Evolutionary conservation across 1,139 yeast genomes (phyloP).

Genomic region (Debaryomyces psychrophilus): DNA sequence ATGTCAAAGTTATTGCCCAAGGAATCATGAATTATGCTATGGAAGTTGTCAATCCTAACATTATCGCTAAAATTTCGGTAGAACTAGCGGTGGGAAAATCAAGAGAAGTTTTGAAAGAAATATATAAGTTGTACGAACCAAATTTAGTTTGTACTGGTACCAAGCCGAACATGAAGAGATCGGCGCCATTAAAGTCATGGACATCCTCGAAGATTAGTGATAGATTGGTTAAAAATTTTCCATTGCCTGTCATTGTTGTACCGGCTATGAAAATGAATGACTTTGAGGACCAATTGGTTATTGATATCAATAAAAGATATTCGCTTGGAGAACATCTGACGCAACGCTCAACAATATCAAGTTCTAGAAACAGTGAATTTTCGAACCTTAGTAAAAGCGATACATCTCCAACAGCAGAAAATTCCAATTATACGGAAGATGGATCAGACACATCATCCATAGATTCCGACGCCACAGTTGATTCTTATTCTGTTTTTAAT

Average conservation of each 20-base stretch:
- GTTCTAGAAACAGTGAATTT: background rate
- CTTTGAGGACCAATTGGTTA: slow-evolving; percentile 47
- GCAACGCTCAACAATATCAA: background rate
- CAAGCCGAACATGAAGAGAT: slow-evolving; percentile 48
- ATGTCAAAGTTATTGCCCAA: slow-evolving; percentile 36
- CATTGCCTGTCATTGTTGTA: slow-evolving; percentile 69
- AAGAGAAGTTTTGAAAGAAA: slow-evolving; percentile 58
- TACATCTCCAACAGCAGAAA: background rate
- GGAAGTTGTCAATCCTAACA: slow-evolving; percentile 49
- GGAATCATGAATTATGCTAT: slow-evolving; percentile 52
- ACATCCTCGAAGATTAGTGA: slow-evolving; percentile 63
- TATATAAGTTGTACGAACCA: slow-evolving; percentile 66
- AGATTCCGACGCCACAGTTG: slow-evolving; percentile 23
- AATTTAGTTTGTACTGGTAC: slow-evolving; percentile 65
- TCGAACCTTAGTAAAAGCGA: background rate
- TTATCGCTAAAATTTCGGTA: slow-evolving; percentile 58
- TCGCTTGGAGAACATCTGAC: background rate
- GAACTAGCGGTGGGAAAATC: slow-evolving; percentile 67
- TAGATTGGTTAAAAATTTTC: slow-evolving; percentile 61
- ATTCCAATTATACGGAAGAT: slow-evolving; percentile 9
- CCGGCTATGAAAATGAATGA: slow-evolving; percentile 65
- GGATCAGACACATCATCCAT: slow-evolving; percentile 25
- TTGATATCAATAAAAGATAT: slow-evolving; percentile 24
- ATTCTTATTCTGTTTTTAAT: slow-evolving; percentile 43
- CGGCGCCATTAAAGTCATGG: slow-evolving; percentile 64